phyloP scores from a whole-genome alignment of 805 yeast species.

The Komagataella phaffii region DNA sequence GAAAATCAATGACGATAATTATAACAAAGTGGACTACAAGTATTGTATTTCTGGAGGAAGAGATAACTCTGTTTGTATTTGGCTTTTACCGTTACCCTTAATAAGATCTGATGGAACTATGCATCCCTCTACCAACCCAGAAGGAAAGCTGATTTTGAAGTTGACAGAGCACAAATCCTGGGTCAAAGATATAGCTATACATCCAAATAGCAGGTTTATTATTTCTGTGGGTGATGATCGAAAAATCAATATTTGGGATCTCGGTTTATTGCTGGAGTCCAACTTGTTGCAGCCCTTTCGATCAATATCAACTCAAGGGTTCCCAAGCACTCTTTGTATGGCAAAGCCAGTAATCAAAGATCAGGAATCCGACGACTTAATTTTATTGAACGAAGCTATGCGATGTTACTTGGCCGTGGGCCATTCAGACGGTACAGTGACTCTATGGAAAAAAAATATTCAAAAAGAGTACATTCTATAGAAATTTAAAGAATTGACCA shows the following conservation, averaged over 20 bases:
- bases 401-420: constrained; percentile 56
- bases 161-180: constrained; percentile 75
- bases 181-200: constrained; percentile 60
- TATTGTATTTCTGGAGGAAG: constrained; percentile 72
- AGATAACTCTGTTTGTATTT: constrained; percentile 59
- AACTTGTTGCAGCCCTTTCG: constrained; percentile 33
- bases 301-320: constrained; percentile 2
- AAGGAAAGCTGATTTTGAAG: constrained; percentile 44
- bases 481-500: background rate
- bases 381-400: constrained; percentile 28
- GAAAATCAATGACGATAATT: constrained; percentile 10
- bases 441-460: constrained; percentile 30
- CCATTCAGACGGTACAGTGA: constrained; percentile 41
- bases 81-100: constrained; percentile 65
- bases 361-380: constrained; percentile 13
- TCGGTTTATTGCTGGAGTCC: constrained; percentile 57
- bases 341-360: constrained; percentile 10
- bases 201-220: constrained; percentile 63
- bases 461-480: background rate
- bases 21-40: constrained; percentile 38
- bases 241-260: constrained; percentile 68
- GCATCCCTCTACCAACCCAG: constrained; percentile 40
- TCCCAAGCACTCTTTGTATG: background rate
- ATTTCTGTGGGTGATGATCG: constrained; percentile 74
- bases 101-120: constrained; percentile 39